Evolutionary conservation across 2,329 filamentous ascomycete species (phyloP).

Genomic region (Hypoxylon sp.): DNA sequence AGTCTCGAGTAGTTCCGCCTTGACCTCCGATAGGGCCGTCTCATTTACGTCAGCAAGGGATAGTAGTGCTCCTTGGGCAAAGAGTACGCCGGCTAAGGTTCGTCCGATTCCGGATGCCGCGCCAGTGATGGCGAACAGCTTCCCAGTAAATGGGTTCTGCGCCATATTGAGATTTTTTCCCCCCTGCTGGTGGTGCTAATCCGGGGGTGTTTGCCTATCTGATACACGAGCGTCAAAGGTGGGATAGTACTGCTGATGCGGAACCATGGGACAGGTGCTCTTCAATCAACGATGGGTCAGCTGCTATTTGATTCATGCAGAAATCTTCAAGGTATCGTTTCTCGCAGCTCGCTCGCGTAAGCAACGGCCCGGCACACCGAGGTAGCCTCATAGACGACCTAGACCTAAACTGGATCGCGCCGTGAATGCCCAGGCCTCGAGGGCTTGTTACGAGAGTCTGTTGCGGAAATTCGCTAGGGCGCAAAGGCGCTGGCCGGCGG

Average conservation of each 20-base stretch:
- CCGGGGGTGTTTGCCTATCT: not conserved
- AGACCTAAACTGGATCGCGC: not conserved
- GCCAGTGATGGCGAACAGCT: slow-evolving; percentile 8
- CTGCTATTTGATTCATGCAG: slow-evolving; percentile 7
- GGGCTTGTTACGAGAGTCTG: not conserved
- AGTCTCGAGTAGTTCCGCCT: not conserved
- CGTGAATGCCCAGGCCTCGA: not conserved
- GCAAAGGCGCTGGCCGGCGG: not conserved
- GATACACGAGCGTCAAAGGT: slow-evolving; percentile 1
- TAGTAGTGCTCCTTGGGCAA: slow-evolving; percentile 57
- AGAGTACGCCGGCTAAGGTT: slow-evolving; percentile 57
- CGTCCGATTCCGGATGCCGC: slow-evolving; percentile 14
- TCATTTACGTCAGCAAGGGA: slow-evolving; percentile 61
- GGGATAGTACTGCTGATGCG: not conserved
- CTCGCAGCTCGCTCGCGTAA: slow-evolving; percentile 3
- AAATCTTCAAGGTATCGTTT: not conserved
- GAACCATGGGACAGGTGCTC: not conserved
- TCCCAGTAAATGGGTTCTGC: not conserved
- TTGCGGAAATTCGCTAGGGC: not conserved
- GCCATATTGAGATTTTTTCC: not conserved
- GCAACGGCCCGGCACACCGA: slow-evolving; percentile 10
- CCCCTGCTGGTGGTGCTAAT: not conserved
- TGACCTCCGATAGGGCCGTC: slow-evolving; percentile 48
- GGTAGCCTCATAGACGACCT: not conserved
- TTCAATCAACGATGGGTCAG: slow-evolving; percentile 1